phyloP scores from a whole-genome alignment of 495 filamentous ascomycete species.

The Neurospora discreta region DNA sequence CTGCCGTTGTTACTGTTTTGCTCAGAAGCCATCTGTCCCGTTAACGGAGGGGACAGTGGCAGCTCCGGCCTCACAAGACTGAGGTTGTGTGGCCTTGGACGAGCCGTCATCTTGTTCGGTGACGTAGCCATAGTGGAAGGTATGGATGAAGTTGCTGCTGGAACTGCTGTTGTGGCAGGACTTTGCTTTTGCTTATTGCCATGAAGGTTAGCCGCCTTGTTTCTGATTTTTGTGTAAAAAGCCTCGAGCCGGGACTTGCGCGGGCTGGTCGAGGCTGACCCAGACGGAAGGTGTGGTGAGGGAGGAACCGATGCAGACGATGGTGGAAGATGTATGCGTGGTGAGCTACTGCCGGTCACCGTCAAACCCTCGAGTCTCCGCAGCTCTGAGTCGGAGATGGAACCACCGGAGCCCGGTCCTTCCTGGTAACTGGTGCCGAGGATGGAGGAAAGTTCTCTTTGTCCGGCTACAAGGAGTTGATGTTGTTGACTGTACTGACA shows the following conservation, averaged over 20 bases:
- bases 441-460: not conserved
- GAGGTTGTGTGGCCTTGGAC: conserved; percentile 7
- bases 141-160: not conserved
- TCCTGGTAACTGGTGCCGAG: conserved; percentile 3
- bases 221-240: conserved; percentile 18
- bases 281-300: conserved; percentile 11
- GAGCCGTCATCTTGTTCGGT: not conserved
- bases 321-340: conserved; percentile 16
- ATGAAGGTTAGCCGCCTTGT: conserved; percentile 16
- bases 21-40: conserved; percentile 14
- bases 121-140: conserved; percentile 18
- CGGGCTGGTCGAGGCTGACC: conserved; percentile 6
- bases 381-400: conserved; percentile 38
- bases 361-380: conserved; percentile 34
- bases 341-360: conserved; percentile 21
- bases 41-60: conserved; percentile 26
- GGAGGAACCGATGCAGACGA: conserved; percentile 18
- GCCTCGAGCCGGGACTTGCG: conserved; percentile 18
- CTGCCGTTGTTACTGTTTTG: not conserved
- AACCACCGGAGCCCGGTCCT: conserved; percentile 16
- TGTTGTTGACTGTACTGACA: conserved; percentile 2
- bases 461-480: not conserved
- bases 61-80: conserved; percentile 9
- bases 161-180: not conserved
- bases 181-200: conserved; percentile 8